These are phyloP conservation scores for Blastobotrys indianensis DNA, from an alignment of 1,139 yeast species.

Conservation along the genomic window DNA sequence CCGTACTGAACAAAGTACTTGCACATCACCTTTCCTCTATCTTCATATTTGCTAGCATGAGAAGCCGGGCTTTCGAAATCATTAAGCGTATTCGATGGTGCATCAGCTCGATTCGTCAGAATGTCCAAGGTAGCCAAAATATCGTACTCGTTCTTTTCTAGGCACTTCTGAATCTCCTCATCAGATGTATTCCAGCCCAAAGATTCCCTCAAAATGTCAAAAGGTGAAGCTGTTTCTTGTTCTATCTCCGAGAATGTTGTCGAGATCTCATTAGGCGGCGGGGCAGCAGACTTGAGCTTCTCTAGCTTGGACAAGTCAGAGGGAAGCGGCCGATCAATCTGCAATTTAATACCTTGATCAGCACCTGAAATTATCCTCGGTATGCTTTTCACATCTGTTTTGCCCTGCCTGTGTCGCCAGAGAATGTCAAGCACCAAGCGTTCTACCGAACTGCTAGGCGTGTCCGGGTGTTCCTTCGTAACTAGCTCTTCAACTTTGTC, in stretches of 20 bases:
- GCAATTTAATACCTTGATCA: slow-evolving; percentile 6
- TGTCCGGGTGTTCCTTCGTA: slow-evolving; percentile 16
- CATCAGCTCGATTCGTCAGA: slow-evolving; percentile 1
- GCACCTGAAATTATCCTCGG: background rate
- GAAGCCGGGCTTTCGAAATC: no score
- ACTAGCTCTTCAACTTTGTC: slow-evolving; percentile 36
- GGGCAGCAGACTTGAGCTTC: slow-evolving; percentile 3
- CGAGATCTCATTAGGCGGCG: background rate
- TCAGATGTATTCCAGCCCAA: slow-evolving; percentile 30
- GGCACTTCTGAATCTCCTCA: slow-evolving; percentile 28
- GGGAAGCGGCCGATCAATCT: slow-evolving; percentile 13
- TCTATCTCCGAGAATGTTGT: background rate
- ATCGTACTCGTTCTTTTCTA: slow-evolving; percentile 32
- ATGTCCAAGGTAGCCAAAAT: slow-evolving; percentile 26
- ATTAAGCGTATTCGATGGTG: background rate
- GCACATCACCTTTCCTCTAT: slow-evolving; percentile 32
- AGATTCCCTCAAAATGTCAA: slow-evolving; percentile 30
- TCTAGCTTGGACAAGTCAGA: slow-evolving; percentile 19
- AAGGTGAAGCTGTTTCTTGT: slow-evolving; percentile 25
- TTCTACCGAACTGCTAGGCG: slow-evolving; percentile 22
- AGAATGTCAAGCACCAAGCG: slow-evolving; percentile 37
- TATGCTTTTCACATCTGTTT: background rate
- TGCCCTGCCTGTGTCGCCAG: slow-evolving; percentile 35
- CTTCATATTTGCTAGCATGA: background rate
- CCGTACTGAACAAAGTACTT: slow-evolving; percentile 38